phyloP scores from a whole-genome alignment of 805 yeast genomes.

The Metschnikowia baotianmanensis region DNA sequence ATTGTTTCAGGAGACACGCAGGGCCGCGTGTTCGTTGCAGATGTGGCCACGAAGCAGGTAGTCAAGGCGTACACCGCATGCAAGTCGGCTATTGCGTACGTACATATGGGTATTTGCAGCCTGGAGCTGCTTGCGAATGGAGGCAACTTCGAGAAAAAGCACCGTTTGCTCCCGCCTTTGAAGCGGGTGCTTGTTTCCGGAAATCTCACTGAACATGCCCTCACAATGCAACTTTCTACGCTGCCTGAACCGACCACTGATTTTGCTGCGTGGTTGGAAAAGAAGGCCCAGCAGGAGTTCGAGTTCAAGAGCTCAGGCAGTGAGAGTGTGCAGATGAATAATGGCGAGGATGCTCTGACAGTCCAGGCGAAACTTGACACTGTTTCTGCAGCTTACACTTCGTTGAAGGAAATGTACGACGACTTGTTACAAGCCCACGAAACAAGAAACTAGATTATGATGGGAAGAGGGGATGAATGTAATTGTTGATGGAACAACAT shows the following conservation, averaged over 20 bases:
- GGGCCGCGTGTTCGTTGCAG: slow-evolving; percentile 71
- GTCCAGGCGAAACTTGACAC: slow-evolving; percentile 46
- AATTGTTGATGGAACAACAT: too few species aligned
- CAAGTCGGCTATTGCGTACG: slow-evolving; percentile 33
- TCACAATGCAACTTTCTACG: slow-evolving; percentile 36
- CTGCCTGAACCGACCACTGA: slow-evolving; percentile 28
- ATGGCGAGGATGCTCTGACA: slow-evolving; percentile 17
- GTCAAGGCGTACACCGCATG: slow-evolving; percentile 51
- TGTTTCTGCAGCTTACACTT: slow-evolving; percentile 58
- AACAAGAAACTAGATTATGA: not conserved
- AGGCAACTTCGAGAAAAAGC: slow-evolving; percentile 31
- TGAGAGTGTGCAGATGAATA: slow-evolving; percentile 4
- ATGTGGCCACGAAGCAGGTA: slow-evolving; percentile 67
- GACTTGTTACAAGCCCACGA: slow-evolving; percentile 37
- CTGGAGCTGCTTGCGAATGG: slow-evolving; percentile 15
- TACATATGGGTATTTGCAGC: slow-evolving; percentile 26
- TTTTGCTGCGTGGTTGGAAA: slow-evolving; percentile 48
- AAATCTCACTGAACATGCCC: slow-evolving; percentile 42
- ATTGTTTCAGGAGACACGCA: slow-evolving; percentile 68
- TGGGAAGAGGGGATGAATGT: not conserved
- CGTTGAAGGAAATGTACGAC: slow-evolving; percentile 59
- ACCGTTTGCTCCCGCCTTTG: slow-evolving; percentile 56
- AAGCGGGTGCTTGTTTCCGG: slow-evolving; percentile 55
- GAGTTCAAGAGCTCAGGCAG: slow-evolving; percentile 34
- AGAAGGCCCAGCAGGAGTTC: slow-evolving; percentile 50